phyloP scores from a whole-genome alignment of 1,284 basidiomycete genomes.

The Austroboletus novae-zelandiae region DNA sequence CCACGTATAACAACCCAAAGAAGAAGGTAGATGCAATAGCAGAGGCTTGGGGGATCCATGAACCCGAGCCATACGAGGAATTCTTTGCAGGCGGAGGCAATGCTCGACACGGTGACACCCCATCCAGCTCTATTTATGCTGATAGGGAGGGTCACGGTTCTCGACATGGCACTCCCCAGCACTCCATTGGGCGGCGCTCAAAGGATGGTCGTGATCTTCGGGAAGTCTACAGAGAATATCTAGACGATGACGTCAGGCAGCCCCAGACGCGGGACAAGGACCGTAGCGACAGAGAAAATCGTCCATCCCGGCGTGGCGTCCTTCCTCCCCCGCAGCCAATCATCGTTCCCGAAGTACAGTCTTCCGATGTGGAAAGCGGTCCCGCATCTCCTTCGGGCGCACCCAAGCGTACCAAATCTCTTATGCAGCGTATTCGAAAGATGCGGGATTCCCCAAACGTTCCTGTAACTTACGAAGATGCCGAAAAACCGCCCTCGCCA shows the following conservation, averaged over 20 bases:
- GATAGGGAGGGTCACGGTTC: conserved; percentile 47
- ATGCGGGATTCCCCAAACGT: conserved; percentile 81
- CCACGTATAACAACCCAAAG: conserved; percentile 55
- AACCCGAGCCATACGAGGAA: conserved; percentile 84
- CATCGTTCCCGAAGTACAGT: conserved; percentile 54
- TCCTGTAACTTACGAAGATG: conserved; percentile 56
- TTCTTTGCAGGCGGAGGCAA: conserved; percentile 74
- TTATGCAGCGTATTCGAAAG: conserved; percentile 81
- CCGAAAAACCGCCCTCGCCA: conserved; percentile 46
- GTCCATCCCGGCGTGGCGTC: conserved; percentile 42
- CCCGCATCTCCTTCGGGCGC: conserved; percentile 40
- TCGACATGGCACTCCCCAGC: conserved; percentile 30
- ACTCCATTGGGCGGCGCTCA: conserved; percentile 36
- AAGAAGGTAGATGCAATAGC: conserved; percentile 80
- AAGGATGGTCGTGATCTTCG: conserved; percentile 46
- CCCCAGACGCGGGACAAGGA: conserved; percentile 32
- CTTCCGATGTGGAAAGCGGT: conserved; percentile 36
- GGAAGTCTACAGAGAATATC: conserved; percentile 43
- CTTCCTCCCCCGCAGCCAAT: conserved; percentile 81
- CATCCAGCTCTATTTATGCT: conserved; percentile 63
- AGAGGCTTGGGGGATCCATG: conserved; percentile 86
- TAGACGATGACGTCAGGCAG: conserved; percentile 37
- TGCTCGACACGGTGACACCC: conserved; percentile 47
- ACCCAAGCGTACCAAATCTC: conserved; percentile 72
- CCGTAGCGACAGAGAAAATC: conserved; percentile 26